phyloP scores from a whole-genome alignment of 2,329 filamentous ascomycete species.

The Metarhizium sp. region DNA sequence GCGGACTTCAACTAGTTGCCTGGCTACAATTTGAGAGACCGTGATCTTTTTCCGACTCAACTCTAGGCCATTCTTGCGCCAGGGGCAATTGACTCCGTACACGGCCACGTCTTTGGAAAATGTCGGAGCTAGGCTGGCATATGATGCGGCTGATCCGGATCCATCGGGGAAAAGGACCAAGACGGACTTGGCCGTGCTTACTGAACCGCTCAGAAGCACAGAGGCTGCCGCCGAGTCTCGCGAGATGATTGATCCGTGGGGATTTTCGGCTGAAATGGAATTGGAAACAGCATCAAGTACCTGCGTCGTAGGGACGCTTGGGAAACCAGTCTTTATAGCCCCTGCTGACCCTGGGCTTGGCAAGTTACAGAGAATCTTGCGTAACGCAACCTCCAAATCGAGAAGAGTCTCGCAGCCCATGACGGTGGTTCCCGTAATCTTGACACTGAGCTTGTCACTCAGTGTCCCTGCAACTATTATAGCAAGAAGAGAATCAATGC shows the following conservation, averaged over 20 bases:
- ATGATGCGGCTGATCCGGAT: background rate
- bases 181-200: background rate
- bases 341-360: background rate
- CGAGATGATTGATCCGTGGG: background rate
- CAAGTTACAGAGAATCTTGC: background rate
- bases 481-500: slow-evolving; percentile 12
- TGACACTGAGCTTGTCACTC: slow-evolving; percentile 16
- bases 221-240: background rate
- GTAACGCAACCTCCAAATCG: slow-evolving; percentile 11
- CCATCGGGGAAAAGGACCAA: background rate
- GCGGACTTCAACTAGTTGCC: slow-evolving; percentile 54
- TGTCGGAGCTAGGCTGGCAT: slow-evolving; percentile 23
- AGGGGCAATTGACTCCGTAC: slow-evolving; percentile 50
- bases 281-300: background rate
- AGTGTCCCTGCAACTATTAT: slow-evolving; percentile 10
- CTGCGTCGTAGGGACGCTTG: background rate
- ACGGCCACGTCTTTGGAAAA: slow-evolving; percentile 34
- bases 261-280: background rate
- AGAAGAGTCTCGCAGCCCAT: slow-evolving; percentile 7
- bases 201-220: background rate
- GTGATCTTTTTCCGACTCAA: slow-evolving; percentile 30
- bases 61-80: slow-evolving; percentile 50
- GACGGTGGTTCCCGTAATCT: slow-evolving; percentile 7
- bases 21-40: slow-evolving; percentile 14
- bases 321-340: background rate